A percentile compares a stretch with the other conserved stretches of the same genome.
Conservation (phyloP, 768 basidiomycete species). For the Collybia sordida region DNA sequence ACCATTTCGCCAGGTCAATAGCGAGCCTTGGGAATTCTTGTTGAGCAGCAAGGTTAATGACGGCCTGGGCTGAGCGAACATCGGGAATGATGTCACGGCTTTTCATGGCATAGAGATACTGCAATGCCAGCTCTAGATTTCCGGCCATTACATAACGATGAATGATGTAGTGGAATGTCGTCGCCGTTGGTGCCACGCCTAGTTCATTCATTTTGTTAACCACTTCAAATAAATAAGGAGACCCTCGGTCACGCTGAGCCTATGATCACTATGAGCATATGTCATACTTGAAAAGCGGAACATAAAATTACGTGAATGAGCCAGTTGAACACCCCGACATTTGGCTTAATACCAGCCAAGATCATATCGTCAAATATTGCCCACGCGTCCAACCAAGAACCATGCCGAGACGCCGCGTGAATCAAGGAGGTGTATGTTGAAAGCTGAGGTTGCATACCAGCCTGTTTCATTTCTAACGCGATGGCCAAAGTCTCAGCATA, state of each 20-base stretch:
- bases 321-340: slow-evolving; percentile 52
- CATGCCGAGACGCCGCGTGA: slow-evolving; percentile 41
- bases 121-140: slow-evolving; percentile 68
- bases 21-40: slow-evolving; percentile 64
- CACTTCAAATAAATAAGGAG: slow-evolving; percentile 45
- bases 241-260: slow-evolving; percentile 43
- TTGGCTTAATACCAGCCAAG: slow-evolving; percentile 45
- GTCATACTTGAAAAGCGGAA: background rate
- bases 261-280: slow-evolving; percentile 20
- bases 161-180: slow-evolving; percentile 57
- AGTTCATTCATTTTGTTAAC: slow-evolving; percentile 55
- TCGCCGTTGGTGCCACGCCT: slow-evolving; percentile 46
- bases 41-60: slow-evolving; percentile 55
- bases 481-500: slow-evolving; percentile 41
- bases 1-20: slow-evolving; percentile 64
- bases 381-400: slow-evolving; percentile 50
- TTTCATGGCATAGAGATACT: slow-evolving; percentile 60
- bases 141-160: slow-evolving; percentile 38
- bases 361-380: slow-evolving; percentile 74
- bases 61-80: slow-evolving; percentile 44
- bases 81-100: slow-evolving; percentile 47
- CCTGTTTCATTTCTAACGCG: slow-evolving; percentile 57
- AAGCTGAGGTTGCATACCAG: slow-evolving; percentile 51
- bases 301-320: slow-evolving; percentile 52
- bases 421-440: slow-evolving; percentile 60